These are phyloP conservation scores for Ophiosphaerella herpotricha DNA, from an alignment of 2,329 filamentous ascomycete species.

Conservation along the genomic window DNA sequence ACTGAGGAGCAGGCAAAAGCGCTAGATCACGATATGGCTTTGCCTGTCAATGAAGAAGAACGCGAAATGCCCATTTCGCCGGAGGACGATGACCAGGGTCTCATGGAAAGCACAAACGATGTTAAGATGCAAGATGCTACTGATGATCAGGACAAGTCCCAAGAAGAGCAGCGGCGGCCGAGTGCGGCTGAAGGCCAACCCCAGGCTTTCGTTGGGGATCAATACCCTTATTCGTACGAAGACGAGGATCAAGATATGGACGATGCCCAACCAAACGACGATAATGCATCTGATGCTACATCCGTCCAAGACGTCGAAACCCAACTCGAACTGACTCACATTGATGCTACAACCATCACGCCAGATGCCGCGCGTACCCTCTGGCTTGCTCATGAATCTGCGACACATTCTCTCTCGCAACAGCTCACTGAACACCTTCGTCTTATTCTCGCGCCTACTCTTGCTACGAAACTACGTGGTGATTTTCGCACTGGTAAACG, in stretches of 20 bases:
- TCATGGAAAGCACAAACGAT: conserved; percentile 30
- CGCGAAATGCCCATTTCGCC: conserved; percentile 40
- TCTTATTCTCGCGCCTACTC: conserved; percentile 90
- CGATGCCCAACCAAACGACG: conserved; percentile 40
- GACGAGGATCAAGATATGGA: conserved; percentile 46
- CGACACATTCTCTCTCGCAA: conserved; percentile 84
- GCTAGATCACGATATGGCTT: conserved; percentile 85
- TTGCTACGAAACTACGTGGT: conserved; percentile 93
- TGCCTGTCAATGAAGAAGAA: conserved; percentile 66
- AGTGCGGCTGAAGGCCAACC: conserved; percentile 41
- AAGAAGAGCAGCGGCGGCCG: conserved; percentile 32
- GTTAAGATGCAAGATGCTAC: conserved; percentile 53
- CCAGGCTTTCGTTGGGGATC: conserved; percentile 52
- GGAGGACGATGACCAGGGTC: conserved; percentile 37
- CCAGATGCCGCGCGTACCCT: conserved; percentile 68
- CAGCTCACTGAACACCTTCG: conserved; percentile 92
- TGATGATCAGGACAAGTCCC: conserved; percentile 25
- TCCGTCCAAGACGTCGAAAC: conserved; percentile 55
- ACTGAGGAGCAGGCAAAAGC: conserved; percentile 84
- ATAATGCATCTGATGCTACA: conserved; percentile 40
- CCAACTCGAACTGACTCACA: conserved; percentile 74
- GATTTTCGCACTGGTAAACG: conserved; percentile 97
- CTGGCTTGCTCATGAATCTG: conserved; percentile 83
- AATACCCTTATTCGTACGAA: conserved; percentile 39
- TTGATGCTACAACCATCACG: conserved; percentile 53